These are phyloP conservation scores for Nicotiana undulata DNA, from an alignment of 257 asterid species.

Conservation along the genomic window DNA sequence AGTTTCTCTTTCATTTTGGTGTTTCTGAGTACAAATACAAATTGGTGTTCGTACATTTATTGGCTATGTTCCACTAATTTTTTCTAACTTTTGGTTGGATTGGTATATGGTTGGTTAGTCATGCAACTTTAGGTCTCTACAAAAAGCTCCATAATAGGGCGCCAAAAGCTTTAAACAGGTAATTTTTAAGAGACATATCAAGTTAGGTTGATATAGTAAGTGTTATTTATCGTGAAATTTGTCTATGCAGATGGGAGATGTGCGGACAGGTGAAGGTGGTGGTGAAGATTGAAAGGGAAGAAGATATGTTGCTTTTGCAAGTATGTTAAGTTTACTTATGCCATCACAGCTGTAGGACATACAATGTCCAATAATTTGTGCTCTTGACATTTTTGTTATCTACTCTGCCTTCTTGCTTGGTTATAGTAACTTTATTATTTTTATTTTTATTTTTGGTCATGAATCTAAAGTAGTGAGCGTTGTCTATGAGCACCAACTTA, in stretches of 20 bases:
- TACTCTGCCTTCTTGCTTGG: not conserved
- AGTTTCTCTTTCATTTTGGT: not conserved
- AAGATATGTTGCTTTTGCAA: slow-evolving; percentile 78
- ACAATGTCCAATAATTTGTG: not conserved
- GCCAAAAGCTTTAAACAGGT: slow-evolving; percentile 83
- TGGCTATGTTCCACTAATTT: not conserved
- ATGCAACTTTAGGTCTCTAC: slow-evolving; percentile 91
- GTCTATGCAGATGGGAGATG: slow-evolving; percentile 88
- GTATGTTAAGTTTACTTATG: slow-evolving; percentile 25
- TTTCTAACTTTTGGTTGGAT: slow-evolving; percentile 12
- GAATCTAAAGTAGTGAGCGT: too few species aligned
- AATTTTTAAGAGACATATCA: slow-evolving; percentile 5
- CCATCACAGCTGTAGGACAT: not conserved
- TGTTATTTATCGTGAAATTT: slow-evolving; percentile 1
- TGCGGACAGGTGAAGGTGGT: slow-evolving; percentile 99
- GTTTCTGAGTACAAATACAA: not conserved
- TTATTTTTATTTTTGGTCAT: not conserved
- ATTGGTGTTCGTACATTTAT: not conserved
- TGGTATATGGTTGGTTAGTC: slow-evolving; percentile 38
- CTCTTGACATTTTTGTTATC: not conserved
- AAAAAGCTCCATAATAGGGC: slow-evolving; percentile 75
- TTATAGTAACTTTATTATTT: not conserved
- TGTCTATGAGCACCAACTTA: too few species aligned
- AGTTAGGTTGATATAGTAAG: not conserved
- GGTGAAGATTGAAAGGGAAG: slow-evolving; percentile 82